Percentiles rank a stretch among this genome's conserved stretches.
Conservation (phyloP, 1,139 yeast genomes). For the Hansenula lynferdii region DNA sequence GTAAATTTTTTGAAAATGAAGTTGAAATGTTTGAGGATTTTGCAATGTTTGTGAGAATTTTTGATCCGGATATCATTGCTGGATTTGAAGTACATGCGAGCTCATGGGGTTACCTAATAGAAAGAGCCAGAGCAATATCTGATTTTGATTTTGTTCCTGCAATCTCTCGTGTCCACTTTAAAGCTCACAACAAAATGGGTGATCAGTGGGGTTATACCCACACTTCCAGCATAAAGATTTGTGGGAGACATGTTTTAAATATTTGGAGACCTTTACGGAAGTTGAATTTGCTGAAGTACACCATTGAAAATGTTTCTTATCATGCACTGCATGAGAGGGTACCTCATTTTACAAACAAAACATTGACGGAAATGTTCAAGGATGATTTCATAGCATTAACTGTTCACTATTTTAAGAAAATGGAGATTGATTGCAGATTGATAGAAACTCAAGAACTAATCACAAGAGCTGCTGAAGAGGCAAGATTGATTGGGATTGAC, state of each 20-base stretch:
- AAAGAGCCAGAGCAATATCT: constrained; percentile 45
- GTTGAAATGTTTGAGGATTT: constrained; percentile 50
- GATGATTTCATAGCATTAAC: constrained; percentile 35
- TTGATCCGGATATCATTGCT: constrained; percentile 84
- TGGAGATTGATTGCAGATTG: constrained; percentile 44
- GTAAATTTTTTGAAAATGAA: constrained; percentile 36
- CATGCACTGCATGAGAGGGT: constrained; percentile 62
- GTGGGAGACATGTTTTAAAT: constrained; percentile 81
- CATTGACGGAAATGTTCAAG: constrained; percentile 48
- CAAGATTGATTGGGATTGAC: constrained; percentile 84
- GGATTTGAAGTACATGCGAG: constrained; percentile 79
- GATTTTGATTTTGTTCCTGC: constrained; percentile 49
- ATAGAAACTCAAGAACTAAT: constrained; percentile 63
- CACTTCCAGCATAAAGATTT: constrained; percentile 60
- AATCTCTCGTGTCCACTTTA: constrained; percentile 46
- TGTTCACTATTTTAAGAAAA: constrained; percentile 47
- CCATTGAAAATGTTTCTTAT: constrained; percentile 71
- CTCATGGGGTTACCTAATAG: constrained; percentile 90
- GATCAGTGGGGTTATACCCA: constrained; percentile 84
- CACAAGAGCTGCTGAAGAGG: constrained; percentile 73
- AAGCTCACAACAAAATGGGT: constrained; percentile 49
- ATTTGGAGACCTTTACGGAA: constrained; percentile 74
- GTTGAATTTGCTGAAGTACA: constrained; percentile 57
- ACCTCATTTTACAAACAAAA: constrained; percentile 54
- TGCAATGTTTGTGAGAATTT: constrained; percentile 46